Evolutionary conservation across 306 rosid genomes (phyloP).

Genomic region (Abrus precatorius): DNA sequence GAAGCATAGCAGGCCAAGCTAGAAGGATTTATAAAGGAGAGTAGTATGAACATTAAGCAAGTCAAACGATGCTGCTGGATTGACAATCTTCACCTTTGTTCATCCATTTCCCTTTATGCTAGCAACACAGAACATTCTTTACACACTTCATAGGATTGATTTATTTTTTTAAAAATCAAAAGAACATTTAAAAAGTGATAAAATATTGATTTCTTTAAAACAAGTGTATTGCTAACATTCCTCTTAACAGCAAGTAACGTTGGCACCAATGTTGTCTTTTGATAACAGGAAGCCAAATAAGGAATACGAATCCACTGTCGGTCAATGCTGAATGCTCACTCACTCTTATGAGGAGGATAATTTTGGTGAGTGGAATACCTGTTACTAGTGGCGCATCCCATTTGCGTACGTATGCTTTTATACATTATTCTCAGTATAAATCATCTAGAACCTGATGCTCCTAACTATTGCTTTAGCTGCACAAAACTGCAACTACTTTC

Average conservation of each 20-base stretch:
- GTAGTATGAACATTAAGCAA: not conserved
- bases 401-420: conserved; percentile 5
- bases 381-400: conserved; percentile 7
- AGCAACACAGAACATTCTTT: too few species aligned
- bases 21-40: conserved; percentile 3
- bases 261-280: too few species aligned
- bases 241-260: too few species aligned
- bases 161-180: too few species aligned
- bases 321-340: not conserved
- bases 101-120: not conserved
- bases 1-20: not conserved
- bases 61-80: not conserved
- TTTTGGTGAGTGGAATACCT: not conserved
- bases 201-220: too few species aligned
- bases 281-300: too few species aligned
- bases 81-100: conserved; percentile 9
- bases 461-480: not conserved
- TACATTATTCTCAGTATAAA: conserved; percentile 18
- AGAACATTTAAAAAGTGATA: too few species aligned
- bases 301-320: too few species aligned
- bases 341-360: not conserved
- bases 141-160: too few species aligned
- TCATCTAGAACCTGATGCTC: conserved; percentile 42
- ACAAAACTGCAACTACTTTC: not conserved
- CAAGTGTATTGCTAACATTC: too few species aligned